Base-by-base conservation (phyloP, 2,329 filamentous ascomycete species). In the Phaeophleospora eucalypticola region DNA sequence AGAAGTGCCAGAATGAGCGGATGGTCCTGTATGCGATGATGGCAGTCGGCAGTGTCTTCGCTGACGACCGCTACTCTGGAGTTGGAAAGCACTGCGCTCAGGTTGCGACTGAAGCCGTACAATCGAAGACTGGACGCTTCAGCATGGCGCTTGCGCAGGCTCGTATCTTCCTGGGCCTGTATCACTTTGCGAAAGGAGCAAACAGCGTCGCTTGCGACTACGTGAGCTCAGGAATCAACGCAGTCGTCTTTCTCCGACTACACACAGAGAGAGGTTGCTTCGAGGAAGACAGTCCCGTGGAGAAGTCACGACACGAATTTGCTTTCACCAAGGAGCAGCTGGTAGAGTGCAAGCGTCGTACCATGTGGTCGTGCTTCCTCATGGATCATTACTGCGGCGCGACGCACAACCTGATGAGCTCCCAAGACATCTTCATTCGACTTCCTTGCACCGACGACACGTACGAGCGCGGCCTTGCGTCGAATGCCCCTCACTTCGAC, bases 321-420 rank as follows among this genome's bases (percentile, higher is more conserved):
- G 55, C 45, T 2, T 46, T 67, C 16, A 58, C 58, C 3, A 43
- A 43, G 7, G 58, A 64, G 18, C 65, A 68, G 21, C 77, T 83
- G 55, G 75, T 77, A 18, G 86, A 89, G 65, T 83, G 82, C 57
- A 76, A 81, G 49, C 76, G 84, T 53, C 75, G 86, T 46, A 87
- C 83, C 0, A 84, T 87, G 59, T 89, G 84, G 84, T 79, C 81
- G 20, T 77, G 81, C 42, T 86, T 83, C 56, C 69, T 87, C 56
- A 76, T 86, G 64, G 86, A 89, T 69, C 78, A 83, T 39, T 78
- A 84, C 50, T 81, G 68, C 41, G 68, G 67, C 46, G 67, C 81
- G 21, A 67, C 67, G 15, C 58, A 68, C 4, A 78, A 73, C 39
- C 75, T 79, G 51, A 74, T 87, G 49, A 78, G 80, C 39, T 70